phyloP scores from a whole-genome alignment of 352 stramenopile species.

The Phytophthora sp. region DNA sequence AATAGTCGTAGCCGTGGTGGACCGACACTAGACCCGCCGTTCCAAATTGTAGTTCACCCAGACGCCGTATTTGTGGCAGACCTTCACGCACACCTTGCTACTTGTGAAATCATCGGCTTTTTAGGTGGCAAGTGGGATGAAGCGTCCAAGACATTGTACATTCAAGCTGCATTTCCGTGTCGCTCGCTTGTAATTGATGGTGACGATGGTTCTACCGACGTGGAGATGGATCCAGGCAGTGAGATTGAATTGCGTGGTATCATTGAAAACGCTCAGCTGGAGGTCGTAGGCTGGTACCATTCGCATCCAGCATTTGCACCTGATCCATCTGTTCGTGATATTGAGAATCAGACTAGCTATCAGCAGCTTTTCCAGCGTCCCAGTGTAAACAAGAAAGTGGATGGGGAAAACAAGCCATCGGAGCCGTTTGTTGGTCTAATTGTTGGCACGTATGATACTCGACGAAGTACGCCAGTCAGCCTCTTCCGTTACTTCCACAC shows the following conservation, averaged over 20 bases:
- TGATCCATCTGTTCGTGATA: slow-evolving; percentile 93
- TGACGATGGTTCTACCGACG: slow-evolving; percentile 92
- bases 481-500: slow-evolving; percentile 90
- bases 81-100: slow-evolving; percentile 92
- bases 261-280: slow-evolving; percentile 88
- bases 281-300: slow-evolving; percentile 96
- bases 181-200: slow-evolving; percentile 88
- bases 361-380: slow-evolving; percentile 89
- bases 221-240: slow-evolving; percentile 94
- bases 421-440: slow-evolving; percentile 96
- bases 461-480: slow-evolving; percentile 69
- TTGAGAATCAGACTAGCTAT: slow-evolving; percentile 95
- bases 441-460: slow-evolving; percentile 93
- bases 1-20: slow-evolving; percentile 55
- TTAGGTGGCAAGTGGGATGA: slow-evolving; percentile 91
- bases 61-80: slow-evolving; percentile 92
- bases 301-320: slow-evolving; percentile 94
- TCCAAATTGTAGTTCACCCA: slow-evolving; percentile 88
- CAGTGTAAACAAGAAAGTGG: slow-evolving; percentile 18
- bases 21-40: slow-evolving; percentile 72
- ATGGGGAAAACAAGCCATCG: slow-evolving; percentile 32
- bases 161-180: slow-evolving; percentile 94
- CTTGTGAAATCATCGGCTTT: slow-evolving; percentile 95
- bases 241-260: slow-evolving; percentile 92
- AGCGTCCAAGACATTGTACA: slow-evolving; percentile 83